Evolutionary conservation across 2,329 filamentous ascomycete species (phyloP), one percentile per base, ranked within the genome.

Genomic region (Trichoderma simmonsii): DNA sequence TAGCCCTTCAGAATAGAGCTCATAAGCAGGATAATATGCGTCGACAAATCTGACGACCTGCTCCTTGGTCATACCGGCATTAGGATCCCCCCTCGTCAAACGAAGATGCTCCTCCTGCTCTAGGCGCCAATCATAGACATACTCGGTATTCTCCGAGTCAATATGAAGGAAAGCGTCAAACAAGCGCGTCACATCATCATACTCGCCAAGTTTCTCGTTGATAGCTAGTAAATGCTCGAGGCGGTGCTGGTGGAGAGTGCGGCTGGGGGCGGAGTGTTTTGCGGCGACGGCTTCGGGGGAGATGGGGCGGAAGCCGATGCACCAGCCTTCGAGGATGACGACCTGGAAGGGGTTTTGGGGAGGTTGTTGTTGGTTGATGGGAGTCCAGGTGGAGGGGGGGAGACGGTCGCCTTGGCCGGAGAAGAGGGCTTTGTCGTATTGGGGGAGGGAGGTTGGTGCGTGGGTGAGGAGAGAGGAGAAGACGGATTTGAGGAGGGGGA

Each of bases 321-420:
- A 96, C 95, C 94, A 97, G 21, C 95, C 94, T 81, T 98, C 94
- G 74, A 97, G 90, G 66, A 97, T 88, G 26, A 97, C 86, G 7
- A 95, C 89, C 28, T 87, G 81, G 28, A 88, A 81, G n/a, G 81
- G 83, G 3, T 78, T 15, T n/a, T 59, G 12, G 24, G 28, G 36
- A 8, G 34, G 56, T 12, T 69, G 57, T 14, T 87, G 84, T 60
- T 79, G 82, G 75, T 89, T 89, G 72, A 91, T 85, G 15, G 78
- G 78, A 30, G 85, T 82, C 93, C 94, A 97, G 61, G 86, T 78
- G 12, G 81, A 82, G 71, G 87, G 82, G 0, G 91, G 88, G 1
- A 88, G 84, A 64, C 94, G 90, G 81, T 97, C 94, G 26, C 94
- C 94, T 73, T 91, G 87, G 12, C 94, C 94, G 26, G 84, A 82